Percentiles rank a stretch among this genome's conserved stretches.
phyloP scores from a whole-genome alignment of 106 monocot species.

The Narthecium ossifragum region DNA sequence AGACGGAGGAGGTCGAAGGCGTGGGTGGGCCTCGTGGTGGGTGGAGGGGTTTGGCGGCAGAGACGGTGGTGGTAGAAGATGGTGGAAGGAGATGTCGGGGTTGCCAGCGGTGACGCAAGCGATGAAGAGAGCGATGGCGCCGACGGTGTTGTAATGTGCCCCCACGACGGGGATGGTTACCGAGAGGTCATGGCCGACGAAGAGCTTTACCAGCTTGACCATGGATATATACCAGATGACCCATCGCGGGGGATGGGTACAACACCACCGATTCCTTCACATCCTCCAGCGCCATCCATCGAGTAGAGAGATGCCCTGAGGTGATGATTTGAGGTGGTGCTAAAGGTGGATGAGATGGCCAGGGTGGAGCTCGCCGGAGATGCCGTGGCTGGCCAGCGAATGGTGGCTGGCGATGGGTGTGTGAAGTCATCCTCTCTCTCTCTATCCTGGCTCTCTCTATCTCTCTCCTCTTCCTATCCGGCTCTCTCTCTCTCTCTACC shows the following conservation, averaged over 20 bases:
- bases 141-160: slow-evolving; percentile 10
- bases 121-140: slow-evolving; percentile 13
- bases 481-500: too few relatives aligned
- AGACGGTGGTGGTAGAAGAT: slow-evolving; percentile 3
- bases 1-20: slow-evolving; percentile 6
- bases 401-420: too few relatives aligned
- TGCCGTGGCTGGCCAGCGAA: too few relatives aligned
- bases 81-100: slow-evolving; percentile 17
- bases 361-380: too few relatives aligned
- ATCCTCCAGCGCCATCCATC: background rate
- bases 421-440: too few relatives aligned
- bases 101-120: background rate
- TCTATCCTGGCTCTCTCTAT: too few relatives aligned
- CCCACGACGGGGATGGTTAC: slow-evolving; percentile 4
- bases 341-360: too few relatives aligned
- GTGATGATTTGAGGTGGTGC: too few relatives aligned
- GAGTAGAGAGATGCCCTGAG: too few relatives aligned
- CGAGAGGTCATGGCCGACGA: slow-evolving; percentile 6
- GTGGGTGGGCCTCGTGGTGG: background rate
- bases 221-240: slow-evolving; percentile 10
- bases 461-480: too few relatives aligned
- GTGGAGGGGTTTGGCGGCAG: background rate
- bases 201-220: slow-evolving; percentile 6
- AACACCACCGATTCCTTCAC: background rate
- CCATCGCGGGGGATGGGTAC: slow-evolving; percentile 10